Evolutionary conservation across 2,329 filamentous ascomycete species (phyloP).

Genomic region (Cladosporium sphaerospermum): DNA sequence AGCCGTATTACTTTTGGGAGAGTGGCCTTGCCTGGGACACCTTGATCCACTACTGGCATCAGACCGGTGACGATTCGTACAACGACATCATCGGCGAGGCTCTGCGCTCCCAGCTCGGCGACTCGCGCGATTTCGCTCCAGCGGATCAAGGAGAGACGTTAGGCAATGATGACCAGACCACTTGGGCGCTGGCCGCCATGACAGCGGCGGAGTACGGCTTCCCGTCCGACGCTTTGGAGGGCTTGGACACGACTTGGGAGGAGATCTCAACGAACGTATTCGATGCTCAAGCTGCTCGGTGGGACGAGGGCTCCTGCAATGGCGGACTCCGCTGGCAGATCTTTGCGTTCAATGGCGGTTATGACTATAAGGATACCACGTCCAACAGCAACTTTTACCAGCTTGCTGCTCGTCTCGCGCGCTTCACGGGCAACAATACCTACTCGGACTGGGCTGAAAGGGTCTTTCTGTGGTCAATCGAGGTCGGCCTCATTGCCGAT

Average conservation of each 20-base stretch:
- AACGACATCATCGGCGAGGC: conserved; percentile 55
- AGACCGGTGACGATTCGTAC: conserved; percentile 57
- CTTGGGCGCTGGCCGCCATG: conserved; percentile 78
- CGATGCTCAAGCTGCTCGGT: conserved; percentile 65
- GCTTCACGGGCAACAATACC: conserved; percentile 39
- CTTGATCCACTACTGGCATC: conserved; percentile 64
- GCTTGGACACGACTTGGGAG: conserved; percentile 63
- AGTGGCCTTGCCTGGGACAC: conserved; percentile 60
- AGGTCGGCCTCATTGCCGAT: conserved; percentile 47
- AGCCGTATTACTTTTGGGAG: conserved; percentile 54
- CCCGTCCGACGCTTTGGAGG: conserved; percentile 50
- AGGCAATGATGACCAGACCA: conserved; percentile 56
- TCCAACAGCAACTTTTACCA: conserved; percentile 81
- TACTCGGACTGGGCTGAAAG: conserved; percentile 62
- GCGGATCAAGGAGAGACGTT: conserved; percentile 23
- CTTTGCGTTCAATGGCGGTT: conserved; percentile 67
- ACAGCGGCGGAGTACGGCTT: conserved; percentile 71
- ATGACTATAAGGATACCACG: conserved; percentile 77
- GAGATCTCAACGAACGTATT: conserved; percentile 70
- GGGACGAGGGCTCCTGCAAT: conserved; percentile 59
- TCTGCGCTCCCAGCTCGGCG: conserved; percentile 55
- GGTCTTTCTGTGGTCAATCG: conserved; percentile 59
- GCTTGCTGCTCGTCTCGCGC: conserved; percentile 53
- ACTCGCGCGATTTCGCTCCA: conserved; percentile 57
- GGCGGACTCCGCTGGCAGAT: conserved; percentile 85